These are phyloP conservation scores for Alternaria hordeiaustralica DNA, from an alignment of 2,329 filamentous ascomycete species.

Conservation along the genomic window DNA sequence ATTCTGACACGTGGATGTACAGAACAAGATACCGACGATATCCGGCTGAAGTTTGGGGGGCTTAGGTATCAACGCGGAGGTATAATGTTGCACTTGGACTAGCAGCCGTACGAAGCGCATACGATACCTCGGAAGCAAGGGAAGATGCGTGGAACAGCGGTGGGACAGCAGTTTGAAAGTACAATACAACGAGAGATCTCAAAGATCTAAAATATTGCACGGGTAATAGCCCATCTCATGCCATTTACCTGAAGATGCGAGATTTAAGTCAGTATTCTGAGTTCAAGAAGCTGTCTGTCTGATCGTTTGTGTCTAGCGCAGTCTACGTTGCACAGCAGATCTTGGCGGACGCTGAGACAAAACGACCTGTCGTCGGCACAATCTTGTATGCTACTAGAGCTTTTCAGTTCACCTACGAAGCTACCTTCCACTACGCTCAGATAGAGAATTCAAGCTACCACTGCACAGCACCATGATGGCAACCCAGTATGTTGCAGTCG, in stretches of 20 bases:
- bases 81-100: accelerated
- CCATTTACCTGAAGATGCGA: not conserved
- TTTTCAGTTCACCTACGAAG: not conserved
- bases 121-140: not conserved
- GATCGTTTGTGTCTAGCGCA: not conserved
- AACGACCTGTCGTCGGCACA: not conserved
- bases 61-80: not conserved
- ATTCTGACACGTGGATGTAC: not conserved
- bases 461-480: not conserved
- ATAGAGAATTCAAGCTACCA: not conserved
- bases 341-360: not conserved
- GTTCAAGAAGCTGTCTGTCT: not conserved
- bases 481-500: not conserved
- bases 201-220: not conserved
- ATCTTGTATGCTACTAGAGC: not conserved
- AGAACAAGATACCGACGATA: not conserved
- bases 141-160: not conserved
- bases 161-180: not conserved
- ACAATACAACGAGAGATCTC: not conserved
- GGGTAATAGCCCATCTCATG: not conserved
- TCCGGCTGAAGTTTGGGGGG: not conserved
- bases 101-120: not conserved
- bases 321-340: not conserved
- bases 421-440: not conserved
- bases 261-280: not conserved